Evolutionary conservation across 352 stramenopile species (phyloP).

Genomic region (Globisporangium acanthophoron): DNA sequence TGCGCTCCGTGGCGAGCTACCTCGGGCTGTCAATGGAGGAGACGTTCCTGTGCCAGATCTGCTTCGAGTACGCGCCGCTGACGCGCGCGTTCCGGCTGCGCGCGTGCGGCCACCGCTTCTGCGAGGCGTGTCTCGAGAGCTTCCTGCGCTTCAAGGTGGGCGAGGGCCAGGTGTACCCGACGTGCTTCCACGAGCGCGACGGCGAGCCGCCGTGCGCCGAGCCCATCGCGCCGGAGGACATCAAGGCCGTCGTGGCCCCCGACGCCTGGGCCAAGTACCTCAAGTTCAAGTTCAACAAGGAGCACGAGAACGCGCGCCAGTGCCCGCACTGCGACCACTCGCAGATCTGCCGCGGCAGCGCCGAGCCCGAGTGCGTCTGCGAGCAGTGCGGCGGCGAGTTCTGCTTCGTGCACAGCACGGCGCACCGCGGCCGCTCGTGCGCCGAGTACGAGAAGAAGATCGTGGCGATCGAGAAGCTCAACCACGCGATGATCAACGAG

Average conservation of each 20-base stretch:
- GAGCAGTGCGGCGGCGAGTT: constrained; percentile 47
- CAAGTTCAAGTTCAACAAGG: constrained; percentile 85
- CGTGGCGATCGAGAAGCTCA: constrained; percentile 81
- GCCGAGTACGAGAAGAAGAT: constrained; percentile 72
- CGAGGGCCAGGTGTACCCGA: constrained; percentile 64
- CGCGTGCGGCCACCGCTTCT: constrained; percentile 56
- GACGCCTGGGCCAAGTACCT: constrained; percentile 67
- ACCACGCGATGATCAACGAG: constrained; percentile 67
- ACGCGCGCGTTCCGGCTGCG: constrained; percentile 28
- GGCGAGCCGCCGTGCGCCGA: constrained; percentile 30
- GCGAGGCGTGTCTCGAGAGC: constrained; percentile 42
- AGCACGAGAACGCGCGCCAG: constrained; percentile 51
- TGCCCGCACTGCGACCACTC: constrained; percentile 56
- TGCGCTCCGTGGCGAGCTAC: constrained; percentile 46
- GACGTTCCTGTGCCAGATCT: constrained; percentile 75
- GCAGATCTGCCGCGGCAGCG: constrained; percentile 38
- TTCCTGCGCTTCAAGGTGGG: constrained; percentile 73
- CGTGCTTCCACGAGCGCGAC: constrained; percentile 50
- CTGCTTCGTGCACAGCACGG: constrained; percentile 87
- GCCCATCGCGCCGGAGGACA: constrained; percentile 37
- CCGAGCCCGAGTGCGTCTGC: constrained; percentile 40
- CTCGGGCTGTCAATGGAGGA: constrained; percentile 60
- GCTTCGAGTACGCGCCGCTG: constrained; percentile 52
- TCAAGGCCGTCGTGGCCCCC: constrained; percentile 37
- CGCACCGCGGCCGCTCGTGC: constrained; percentile 64